Percentiles rank a stretch among this genome's conserved stretches.
Conservation (phyloP, 805 yeast genomes). For the Brettanomyces nanus region DNA sequence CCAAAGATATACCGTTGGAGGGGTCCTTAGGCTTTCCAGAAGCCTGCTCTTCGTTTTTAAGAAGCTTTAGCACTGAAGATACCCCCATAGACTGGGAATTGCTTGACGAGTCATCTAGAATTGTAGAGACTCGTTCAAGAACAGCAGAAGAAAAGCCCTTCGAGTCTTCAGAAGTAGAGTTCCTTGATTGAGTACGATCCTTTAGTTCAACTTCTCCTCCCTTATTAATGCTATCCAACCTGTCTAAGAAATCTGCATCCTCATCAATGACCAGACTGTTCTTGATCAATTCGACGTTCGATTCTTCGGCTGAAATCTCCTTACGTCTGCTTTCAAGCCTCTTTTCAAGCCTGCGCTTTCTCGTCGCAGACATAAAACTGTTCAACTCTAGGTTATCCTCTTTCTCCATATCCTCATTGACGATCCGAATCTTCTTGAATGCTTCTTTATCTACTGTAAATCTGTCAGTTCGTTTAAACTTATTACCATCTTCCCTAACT, state of each 20-base stretch:
- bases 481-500: conserved; percentile 8
- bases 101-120: conserved; percentile 6
- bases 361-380: conserved; percentile 21
- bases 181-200: conserved; percentile 13
- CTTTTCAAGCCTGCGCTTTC: conserved; percentile 10
- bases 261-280: conserved; percentile 27
- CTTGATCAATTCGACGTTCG: not conserved
- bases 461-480: conserved; percentile 10
- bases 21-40: conserved; percentile 5
- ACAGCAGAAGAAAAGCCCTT: no score
- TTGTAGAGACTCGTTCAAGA: not conserved
- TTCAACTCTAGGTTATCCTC: conserved; percentile 21
- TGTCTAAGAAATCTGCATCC: conserved; percentile 27
- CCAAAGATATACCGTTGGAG: conserved; percentile 39
- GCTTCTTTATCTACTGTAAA: conserved; percentile 11
- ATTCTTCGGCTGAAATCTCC: conserved; percentile 4
- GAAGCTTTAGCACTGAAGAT: conserved; percentile 28
- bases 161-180: not conserved
- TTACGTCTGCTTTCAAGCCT: not conserved
- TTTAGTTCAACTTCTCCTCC: conserved; percentile 10
- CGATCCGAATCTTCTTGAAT: conserved; percentile 21
- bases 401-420: conserved; percentile 18
- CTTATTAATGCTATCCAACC: conserved; percentile 18
- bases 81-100: conserved; percentile 21
- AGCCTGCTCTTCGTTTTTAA: conserved; percentile 16